Evolutionary conservation across 768 basidiomycete genomes (phyloP), one percentile per base, ranked within the genome.

Genomic region (Auricularia sp.): DNA sequence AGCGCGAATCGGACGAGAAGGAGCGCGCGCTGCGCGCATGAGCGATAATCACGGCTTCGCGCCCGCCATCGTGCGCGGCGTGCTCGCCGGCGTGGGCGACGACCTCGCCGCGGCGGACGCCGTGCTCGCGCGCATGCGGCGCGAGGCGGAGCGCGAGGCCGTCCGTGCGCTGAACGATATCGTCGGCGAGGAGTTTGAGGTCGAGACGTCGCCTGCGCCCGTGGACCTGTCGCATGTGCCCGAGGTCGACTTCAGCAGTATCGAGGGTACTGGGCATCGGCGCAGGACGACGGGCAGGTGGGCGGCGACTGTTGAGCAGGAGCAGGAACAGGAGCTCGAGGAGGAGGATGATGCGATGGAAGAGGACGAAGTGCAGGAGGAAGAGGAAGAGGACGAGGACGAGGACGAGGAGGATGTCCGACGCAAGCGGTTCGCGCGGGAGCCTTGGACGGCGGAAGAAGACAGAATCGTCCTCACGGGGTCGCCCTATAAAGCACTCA

Each of bases 31-130:
- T 59, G 56, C 56, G 2, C 56, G 56, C 24, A 59, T 59, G 56
- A 59, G 56, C 56, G 56, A 6, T 6, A 59, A 59, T 3, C 56
- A 59, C 33, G 56, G 56, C 11, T 59, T 59, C 33, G 21, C 56
- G 56, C 56, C 56, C 24, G 13, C 29, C 8, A 59, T 59, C 21
- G 56, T 59, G 56, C 56, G 56, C 56, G 56, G 56, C 56, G 56
- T 59, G 24, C 14, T 29, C 14, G 56, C 21, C 3, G 56, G 56
- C 24, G 24, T 18, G 56, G 24, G 56, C 24, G 29, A 35, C 24
- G 56, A 59, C 56, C 10, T 59, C 10, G 24, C 7, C 16, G 16
- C 24, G 16, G 34, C 56, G 29, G 56, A 59, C 56, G 34, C 56
- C 8, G 56, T 59, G 56, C 56, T 59, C 4, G 56, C 24, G 24